Conservation (phyloP, 2,329 filamentous ascomycete genomes). For the Sporothrix schenckii region DNA sequence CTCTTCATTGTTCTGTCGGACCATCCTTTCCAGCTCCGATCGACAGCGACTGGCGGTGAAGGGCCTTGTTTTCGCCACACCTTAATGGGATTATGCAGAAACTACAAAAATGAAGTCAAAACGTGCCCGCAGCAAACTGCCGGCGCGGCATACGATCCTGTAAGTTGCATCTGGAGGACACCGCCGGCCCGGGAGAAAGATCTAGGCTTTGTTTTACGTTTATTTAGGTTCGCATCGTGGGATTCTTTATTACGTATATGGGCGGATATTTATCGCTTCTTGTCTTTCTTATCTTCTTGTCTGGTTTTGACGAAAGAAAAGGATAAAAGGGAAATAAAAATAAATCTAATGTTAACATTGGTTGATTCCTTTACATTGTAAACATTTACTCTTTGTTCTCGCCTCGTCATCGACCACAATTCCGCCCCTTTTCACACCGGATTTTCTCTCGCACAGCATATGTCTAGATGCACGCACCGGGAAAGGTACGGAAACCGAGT, state of each 20-base stretch:
- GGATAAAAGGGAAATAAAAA: no score
- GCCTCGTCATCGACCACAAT: not conserved
- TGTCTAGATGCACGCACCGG: no score
- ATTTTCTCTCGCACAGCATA: not conserved
- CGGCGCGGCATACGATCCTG: not conserved
- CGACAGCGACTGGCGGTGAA: constrained; percentile 21
- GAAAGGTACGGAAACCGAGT: no score
- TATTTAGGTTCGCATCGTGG: no score
- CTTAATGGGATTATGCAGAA: not conserved
- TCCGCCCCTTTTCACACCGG: not conserved
- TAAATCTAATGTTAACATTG: no score
- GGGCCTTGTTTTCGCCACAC: constrained; percentile 12
- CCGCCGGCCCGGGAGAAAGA: no score
- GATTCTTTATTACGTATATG: no score
- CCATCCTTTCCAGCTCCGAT: constrained; percentile 18
- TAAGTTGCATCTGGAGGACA: not conserved
- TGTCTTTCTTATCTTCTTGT: not conserved
- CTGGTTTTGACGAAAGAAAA: not conserved
- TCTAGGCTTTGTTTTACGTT: no score
- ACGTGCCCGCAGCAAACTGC: not conserved
- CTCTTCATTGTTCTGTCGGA: not conserved
- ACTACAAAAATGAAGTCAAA: not conserved
- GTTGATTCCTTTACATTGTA: not conserved
- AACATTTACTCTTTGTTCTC: not conserved
- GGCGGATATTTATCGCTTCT: not conserved